A percentile compares a stretch with the other conserved stretches of the same genome.
Evolutionary conservation across 768 basidiomycete genomes (phyloP).

Genomic region (Tulasnella sp.): DNA sequence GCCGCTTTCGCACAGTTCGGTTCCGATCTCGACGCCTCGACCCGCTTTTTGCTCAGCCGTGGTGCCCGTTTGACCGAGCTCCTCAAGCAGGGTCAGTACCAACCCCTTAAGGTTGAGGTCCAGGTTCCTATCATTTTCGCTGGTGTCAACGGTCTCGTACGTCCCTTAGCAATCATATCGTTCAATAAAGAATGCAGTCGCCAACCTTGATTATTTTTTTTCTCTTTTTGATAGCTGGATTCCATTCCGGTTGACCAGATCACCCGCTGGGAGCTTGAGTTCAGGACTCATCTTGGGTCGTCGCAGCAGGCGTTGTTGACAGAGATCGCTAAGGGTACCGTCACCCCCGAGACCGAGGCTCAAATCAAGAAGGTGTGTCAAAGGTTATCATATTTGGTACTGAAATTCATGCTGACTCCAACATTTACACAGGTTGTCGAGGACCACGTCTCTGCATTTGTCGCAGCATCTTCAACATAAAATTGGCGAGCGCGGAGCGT

Average conservation of each 20-base stretch:
- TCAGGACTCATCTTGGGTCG: constrained; percentile 75
- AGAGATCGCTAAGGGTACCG: constrained; percentile 72
- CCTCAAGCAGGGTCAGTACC: constrained; percentile 96
- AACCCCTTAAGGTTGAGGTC: constrained; percentile 85
- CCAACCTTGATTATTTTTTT: background rate
- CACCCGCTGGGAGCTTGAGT: constrained; percentile 83
- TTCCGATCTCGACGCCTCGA: constrained; percentile 99
- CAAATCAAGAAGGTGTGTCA: constrained; percentile 83
- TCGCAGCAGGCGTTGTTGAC: constrained; percentile 64
- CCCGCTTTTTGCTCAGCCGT: constrained; percentile 94
- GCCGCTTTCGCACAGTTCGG: constrained; percentile 99
- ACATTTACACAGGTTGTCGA: no score
- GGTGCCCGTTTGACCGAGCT: constrained; percentile 98
- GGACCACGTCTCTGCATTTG: no score
- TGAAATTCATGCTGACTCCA: no score
- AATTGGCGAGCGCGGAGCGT: no score
- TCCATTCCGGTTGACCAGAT: constrained; percentile 91
- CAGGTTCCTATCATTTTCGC: constrained; percentile 99
- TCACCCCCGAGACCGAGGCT: constrained; percentile 82
- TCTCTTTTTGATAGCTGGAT: constrained; percentile 51
- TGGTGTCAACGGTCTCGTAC: constrained; percentile 95
- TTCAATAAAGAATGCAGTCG: background rate
- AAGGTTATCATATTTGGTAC: no score
- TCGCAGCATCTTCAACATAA: no score
- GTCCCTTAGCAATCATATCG: constrained; percentile 24